Evolutionary conservation across 768 basidiomycete genomes (phyloP).

Genomic region (Suillus brevipes): DNA sequence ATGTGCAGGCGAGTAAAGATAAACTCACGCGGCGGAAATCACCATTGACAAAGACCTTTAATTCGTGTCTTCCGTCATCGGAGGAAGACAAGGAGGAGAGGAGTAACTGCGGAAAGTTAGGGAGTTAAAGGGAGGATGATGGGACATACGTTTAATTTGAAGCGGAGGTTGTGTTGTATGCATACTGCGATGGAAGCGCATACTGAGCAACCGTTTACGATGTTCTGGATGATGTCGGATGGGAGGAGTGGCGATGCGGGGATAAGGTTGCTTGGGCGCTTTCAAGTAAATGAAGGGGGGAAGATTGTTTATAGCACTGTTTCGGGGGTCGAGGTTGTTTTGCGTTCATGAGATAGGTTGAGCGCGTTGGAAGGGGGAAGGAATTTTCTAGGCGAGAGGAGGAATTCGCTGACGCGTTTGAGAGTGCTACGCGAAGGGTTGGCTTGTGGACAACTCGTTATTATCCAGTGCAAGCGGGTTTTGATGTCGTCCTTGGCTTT

Average conservation of each 20-base stretch:
- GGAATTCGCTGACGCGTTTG: conserved; percentile 72
- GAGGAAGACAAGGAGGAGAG: conserved; percentile 34
- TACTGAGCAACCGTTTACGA: conserved; percentile 87
- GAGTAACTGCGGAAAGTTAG: conserved; percentile 20
- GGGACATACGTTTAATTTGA: conserved; percentile 52
- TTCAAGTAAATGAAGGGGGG: conserved; percentile 20
- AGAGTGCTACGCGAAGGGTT: conserved; percentile 86
- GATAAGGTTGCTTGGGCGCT: conserved; percentile 16
- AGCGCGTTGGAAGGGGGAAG: background rate
- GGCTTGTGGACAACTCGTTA: conserved; percentile 66
- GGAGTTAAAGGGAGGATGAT: background rate
- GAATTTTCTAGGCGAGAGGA: background rate
- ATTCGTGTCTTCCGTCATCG: conserved; percentile 34
- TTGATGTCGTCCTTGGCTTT: conserved; percentile 64
- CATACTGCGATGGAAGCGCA: conserved; percentile 84
- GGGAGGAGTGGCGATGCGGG: conserved; percentile 38
- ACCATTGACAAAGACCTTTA: conserved; percentile 47
- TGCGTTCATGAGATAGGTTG: background rate
- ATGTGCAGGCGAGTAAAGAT: background rate
- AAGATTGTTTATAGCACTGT: conserved; percentile 57
- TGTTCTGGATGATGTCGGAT: conserved; percentile 75
- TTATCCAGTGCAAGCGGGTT: conserved; percentile 83
- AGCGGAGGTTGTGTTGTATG: conserved; percentile 64
- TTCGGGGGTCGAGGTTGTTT: conserved; percentile 26
- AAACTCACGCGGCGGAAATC: conserved; percentile 42